Evolutionary conservation across 352 stramenopile genomes (phyloP), one percentile per base, ranked within the genome.

Genomic region (Elongisporangium prolatum): DNA sequence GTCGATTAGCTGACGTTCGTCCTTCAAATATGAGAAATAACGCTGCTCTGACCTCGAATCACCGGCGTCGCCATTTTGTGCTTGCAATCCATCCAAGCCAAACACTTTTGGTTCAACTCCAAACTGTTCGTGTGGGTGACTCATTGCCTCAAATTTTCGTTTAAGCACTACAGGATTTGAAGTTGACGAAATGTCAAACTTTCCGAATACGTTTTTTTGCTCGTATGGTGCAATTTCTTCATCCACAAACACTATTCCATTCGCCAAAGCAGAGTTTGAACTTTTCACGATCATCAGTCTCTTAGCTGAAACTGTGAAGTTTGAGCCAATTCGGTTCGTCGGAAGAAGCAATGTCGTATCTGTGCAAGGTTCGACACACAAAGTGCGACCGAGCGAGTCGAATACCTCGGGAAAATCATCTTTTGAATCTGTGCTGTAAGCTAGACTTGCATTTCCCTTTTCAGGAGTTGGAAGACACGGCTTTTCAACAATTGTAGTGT

Each of bases 291-390:
- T 79, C 55, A 72, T 59, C 17, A 93, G 52, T 13, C 64, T 44
- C 6, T 60, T 62, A 8, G 84, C 79, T 0, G 79, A 59, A 14
- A 70, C 63, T 0, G 74, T 84, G 37, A 82, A 91, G 40, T 93
- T 93, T 0, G 79, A 71, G 5, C 73, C 84, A 28, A 93, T 91
- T 6, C 84, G 78, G 48, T 93, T 91, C 20, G 79, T 89, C 1
- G 84, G 81, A 18, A 73, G 55, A 21, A 91, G 64, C 8, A 73
- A 76, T 3, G 77, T 63, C 21, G 81, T 17, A 48, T 83, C 86
- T 20, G 83, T 65, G 54, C 89, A 80, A 25, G 77, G 77, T 50
- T 93, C 84, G 4, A 91, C 82, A 49, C 80, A 90, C 9, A 87
- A 67, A 0, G 84, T 93, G 16, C 80, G 80, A 28, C 72, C 80